Percentiles rank a stretch among this genome's conserved stretches.
Evolutionary conservation across 2,329 filamentous ascomycete species (phyloP).

Genomic region (Clarireedia paspali): DNA sequence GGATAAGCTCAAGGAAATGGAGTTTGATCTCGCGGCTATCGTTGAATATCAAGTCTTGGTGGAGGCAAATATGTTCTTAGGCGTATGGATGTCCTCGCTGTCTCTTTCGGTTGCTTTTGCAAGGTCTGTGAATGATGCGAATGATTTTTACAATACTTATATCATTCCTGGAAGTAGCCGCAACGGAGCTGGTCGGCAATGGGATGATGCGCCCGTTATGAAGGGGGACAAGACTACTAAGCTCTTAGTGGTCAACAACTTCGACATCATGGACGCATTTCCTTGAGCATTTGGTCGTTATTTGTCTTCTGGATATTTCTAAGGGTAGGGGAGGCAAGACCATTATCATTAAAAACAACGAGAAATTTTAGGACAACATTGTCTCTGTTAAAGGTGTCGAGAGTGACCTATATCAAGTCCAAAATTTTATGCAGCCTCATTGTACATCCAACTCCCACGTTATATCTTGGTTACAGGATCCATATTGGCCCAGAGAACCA

Average conservation of each 20-base stretch:
- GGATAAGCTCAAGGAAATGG: constrained; percentile 2
- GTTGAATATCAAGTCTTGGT: constrained; percentile 20
- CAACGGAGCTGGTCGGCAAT: background rate
- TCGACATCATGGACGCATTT: constrained; percentile 20
- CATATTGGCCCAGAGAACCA: no score
- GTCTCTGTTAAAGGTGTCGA: no score
- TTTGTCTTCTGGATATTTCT: background rate
- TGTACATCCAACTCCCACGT: no score
- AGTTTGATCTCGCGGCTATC: constrained; percentile 19
- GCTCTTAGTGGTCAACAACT: constrained; percentile 19
- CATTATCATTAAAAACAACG: no score
- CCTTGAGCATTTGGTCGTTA: constrained; percentile 8
- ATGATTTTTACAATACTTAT: constrained; percentile 16
- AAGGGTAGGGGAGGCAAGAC: background rate
- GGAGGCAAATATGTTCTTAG: constrained; percentile 15
- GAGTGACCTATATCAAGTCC: no score
- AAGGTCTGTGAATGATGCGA: constrained; percentile 12
- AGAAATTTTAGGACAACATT: no score
- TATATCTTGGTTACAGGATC: no score
- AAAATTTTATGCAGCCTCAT: no score
- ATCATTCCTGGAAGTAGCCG: constrained; percentile 15
- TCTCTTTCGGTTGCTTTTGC: constrained; percentile 19
- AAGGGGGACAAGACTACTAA: constrained; percentile 18
- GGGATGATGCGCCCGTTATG: constrained; percentile 9
- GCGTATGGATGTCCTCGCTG: constrained; percentile 18